These are phyloP conservation scores for Clonostachys rhizophaga DNA, from an alignment of 2,329 filamentous ascomycete species.

Conservation along the genomic window DNA sequence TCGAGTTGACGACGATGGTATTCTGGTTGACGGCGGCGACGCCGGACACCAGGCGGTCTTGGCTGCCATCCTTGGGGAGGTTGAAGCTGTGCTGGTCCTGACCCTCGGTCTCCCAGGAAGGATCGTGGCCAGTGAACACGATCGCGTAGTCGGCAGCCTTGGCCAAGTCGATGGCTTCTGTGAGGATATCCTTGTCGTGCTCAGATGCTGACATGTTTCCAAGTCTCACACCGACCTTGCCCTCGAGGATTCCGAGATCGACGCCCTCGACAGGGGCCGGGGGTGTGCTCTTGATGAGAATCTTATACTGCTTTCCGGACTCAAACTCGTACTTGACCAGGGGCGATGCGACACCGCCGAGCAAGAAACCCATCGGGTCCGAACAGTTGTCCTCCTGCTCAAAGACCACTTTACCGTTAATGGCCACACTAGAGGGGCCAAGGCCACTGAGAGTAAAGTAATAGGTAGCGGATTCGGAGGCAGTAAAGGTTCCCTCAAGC, in stretches of 20 bases:
- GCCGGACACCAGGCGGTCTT: constrained; percentile 52
- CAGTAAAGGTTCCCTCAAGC: constrained; percentile 14
- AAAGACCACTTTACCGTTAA: constrained; percentile 16
- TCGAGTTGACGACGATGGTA: constrained; percentile 57
- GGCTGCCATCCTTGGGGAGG: constrained; percentile 41
- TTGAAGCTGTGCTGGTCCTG: constrained; percentile 69
- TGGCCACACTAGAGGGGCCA: constrained; percentile 14
- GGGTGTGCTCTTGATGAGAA: constrained; percentile 19
- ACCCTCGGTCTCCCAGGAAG: constrained; percentile 37
- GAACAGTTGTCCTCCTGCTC: constrained; percentile 10
- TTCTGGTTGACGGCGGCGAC: constrained; percentile 53
- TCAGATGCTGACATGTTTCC: neutral
- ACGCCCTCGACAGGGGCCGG: constrained; percentile 11
- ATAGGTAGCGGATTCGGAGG: constrained; percentile 14
- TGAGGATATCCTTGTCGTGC: neutral
- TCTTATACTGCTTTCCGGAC: constrained; percentile 21
- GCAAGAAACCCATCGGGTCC: constrained; percentile 4
- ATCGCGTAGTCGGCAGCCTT: constrained; percentile 17
- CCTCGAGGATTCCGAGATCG: constrained; percentile 17
- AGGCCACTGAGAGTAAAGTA: constrained; percentile 20
- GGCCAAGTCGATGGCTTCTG: constrained; percentile 4
- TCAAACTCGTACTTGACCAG: constrained; percentile 19
- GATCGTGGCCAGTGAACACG: constrained; percentile 51
- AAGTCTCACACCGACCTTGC: neutral
- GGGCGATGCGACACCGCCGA: constrained; percentile 13